Conservation (phyloP, 225 moss, liverwort and hornwort genomes). For the Bryoerythrophyllum caledonicum region DNA sequence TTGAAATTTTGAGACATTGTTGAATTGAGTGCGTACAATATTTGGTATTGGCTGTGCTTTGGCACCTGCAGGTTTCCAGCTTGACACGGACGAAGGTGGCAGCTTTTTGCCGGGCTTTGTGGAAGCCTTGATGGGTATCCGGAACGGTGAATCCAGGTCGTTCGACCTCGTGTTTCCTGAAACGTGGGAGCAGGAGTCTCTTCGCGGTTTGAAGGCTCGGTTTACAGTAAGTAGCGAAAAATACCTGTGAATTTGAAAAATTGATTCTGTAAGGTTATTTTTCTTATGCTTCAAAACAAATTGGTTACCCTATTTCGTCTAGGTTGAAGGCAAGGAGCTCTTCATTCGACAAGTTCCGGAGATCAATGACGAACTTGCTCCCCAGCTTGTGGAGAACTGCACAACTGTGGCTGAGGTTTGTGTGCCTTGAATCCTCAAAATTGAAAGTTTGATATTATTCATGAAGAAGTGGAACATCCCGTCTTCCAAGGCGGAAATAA, state of each 20-base stretch:
- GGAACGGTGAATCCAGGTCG: conserved; percentile 62
- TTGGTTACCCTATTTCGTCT: conserved; percentile 1
- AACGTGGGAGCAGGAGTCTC: conserved; percentile 89
- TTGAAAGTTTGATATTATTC: background rate
- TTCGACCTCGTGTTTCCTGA: conserved; percentile 89
- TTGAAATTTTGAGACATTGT: too few relatives aligned
- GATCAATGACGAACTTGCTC: conserved; percentile 74
- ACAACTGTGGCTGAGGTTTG: conserved; percentile 73
- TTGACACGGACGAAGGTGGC: conserved; percentile 90
- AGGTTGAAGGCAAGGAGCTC: conserved; percentile 90
- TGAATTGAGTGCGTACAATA: background rate
- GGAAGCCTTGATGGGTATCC: conserved; percentile 69
- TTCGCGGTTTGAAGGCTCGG: conserved; percentile 80
- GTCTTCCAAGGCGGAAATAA: background rate
- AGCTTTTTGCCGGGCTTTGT: conserved; percentile 96
- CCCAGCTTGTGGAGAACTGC: conserved; percentile 74
- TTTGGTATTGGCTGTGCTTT: background rate
- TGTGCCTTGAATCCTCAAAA: background rate
- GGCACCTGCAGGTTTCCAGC: conserved; percentile 76
- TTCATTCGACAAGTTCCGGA: conserved; percentile 77
- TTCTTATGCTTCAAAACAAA: background rate
- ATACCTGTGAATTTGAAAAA: background rate
- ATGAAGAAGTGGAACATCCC: background rate
- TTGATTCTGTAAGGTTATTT: background rate
- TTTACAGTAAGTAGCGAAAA: conserved; percentile 56